Conservation (phyloP, 495 filamentous ascomycete genomes). For the Amniculicola lignicola region DNA sequence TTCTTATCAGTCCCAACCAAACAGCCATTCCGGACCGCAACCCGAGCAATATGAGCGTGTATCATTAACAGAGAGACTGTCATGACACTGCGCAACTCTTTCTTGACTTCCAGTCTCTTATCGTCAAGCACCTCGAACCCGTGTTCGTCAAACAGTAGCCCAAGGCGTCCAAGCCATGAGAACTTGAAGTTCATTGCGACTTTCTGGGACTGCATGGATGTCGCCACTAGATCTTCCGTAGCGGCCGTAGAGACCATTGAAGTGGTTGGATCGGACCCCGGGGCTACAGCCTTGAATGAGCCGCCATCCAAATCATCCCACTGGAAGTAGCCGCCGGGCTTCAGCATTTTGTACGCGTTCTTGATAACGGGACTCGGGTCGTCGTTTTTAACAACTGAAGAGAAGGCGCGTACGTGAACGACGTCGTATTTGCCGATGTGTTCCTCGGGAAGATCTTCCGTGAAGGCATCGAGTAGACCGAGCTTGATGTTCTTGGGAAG, state of each 20-base stretch:
- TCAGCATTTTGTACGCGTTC: slow-evolving; percentile 24
- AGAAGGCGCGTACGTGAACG: slow-evolving; percentile 18
- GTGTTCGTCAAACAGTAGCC: background rate
- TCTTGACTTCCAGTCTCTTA: slow-evolving; percentile 3
- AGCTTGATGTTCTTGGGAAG: background rate
- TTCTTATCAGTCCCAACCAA: slow-evolving; percentile 17
- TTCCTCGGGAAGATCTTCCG: slow-evolving; percentile 1
- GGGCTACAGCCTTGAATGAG: slow-evolving; percentile 6
- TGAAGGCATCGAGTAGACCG: slow-evolving; percentile 5
- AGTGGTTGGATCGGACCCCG: background rate
- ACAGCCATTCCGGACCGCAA: slow-evolving; percentile 3
- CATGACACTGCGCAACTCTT: slow-evolving; percentile 10
- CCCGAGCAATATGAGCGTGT: background rate
- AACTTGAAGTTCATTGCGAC: slow-evolving; percentile 9
- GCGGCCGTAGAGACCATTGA: background rate
- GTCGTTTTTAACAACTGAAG: slow-evolving; percentile 12
- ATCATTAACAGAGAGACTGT: slow-evolving; percentile 14
- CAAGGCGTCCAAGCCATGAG: slow-evolving; percentile 10
- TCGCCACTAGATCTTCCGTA: slow-evolving; percentile 1
- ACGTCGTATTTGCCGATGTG: slow-evolving; percentile 9
- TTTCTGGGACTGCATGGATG: slow-evolving; percentile 1
- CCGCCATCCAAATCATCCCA: slow-evolving; percentile 20
- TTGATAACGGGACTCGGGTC: slow-evolving; percentile 1
- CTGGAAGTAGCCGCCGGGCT: slow-evolving; percentile 20
- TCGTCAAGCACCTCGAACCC: slow-evolving; percentile 7